phyloP scores from a whole-genome alignment of 1,139 yeast species.

The Ogataea hybrid region DNA sequence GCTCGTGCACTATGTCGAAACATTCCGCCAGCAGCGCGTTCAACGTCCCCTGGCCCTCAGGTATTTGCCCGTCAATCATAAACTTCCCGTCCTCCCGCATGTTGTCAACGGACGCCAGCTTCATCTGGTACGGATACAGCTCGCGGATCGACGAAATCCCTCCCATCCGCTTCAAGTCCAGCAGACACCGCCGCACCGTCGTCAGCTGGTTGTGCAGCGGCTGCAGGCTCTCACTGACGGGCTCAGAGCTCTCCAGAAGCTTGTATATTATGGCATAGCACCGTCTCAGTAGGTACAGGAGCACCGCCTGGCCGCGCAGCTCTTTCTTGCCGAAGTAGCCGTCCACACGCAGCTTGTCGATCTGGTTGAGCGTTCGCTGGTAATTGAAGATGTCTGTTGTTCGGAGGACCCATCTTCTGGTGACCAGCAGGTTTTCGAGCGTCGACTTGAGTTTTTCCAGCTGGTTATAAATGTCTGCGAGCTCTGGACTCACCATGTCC shows the following conservation, averaged over 20 bases:
- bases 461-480: slow-evolving; percentile 50
- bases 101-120: slow-evolving; percentile 85
- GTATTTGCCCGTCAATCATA: slow-evolving; percentile 80
- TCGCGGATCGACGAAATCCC: slow-evolving; percentile 86
- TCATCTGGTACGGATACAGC: slow-evolving; percentile 92
- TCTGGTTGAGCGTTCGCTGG: slow-evolving; percentile 67
- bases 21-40: slow-evolving; percentile 91
- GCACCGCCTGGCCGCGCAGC: slow-evolving; percentile 58
- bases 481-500: slow-evolving; percentile 45
- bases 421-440: slow-evolving; percentile 76
- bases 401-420: slow-evolving; percentile 95
- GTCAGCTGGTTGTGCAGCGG: slow-evolving; percentile 91
- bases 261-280: slow-evolving; percentile 89
- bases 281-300: slow-evolving; percentile 78
- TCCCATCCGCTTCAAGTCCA: slow-evolving; percentile 89
- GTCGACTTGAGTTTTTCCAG: slow-evolving; percentile 66
- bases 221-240: slow-evolving; percentile 88
- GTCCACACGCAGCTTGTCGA: slow-evolving; percentile 66
- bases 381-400: slow-evolving; percentile 88
- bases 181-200: slow-evolving; percentile 83
- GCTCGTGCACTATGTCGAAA: slow-evolving; percentile 87
- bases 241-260: slow-evolving; percentile 87
- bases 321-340: slow-evolving; percentile 49
- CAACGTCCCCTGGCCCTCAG: slow-evolving; percentile 95
- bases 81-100: slow-evolving; percentile 88